phyloP scores from a whole-genome alignment of 169 alveolate species.

The Plasmodium malariae region DNA sequence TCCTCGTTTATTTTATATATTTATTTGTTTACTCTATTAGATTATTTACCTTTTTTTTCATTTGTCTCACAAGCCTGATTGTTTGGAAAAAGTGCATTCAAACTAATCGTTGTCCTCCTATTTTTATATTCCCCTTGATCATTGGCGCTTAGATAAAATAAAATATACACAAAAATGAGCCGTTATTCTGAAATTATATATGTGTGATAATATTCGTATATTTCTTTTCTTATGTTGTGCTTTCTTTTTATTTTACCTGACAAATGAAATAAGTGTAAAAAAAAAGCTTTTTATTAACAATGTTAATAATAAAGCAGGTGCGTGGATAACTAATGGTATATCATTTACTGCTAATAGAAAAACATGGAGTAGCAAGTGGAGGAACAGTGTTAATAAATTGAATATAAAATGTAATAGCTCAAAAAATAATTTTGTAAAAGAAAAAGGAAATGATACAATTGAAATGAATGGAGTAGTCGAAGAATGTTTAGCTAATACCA shows the following conservation, averaged over 20 bases:
- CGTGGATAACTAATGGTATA: not conserved
- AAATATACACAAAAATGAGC: not conserved
- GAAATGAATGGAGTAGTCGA: constrained; percentile 74
- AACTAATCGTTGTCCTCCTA: too few species aligned
- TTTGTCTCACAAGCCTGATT: too few species aligned
- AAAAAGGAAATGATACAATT: constrained; percentile 36
- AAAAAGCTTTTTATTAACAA: not conserved
- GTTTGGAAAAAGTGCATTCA: too few species aligned
- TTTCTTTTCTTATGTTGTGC: not conserved
- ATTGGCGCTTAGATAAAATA: too few species aligned
- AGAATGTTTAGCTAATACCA: constrained; percentile 70
- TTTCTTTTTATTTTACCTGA: not conserved
- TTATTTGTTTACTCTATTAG: too few species aligned
- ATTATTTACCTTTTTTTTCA: too few species aligned
- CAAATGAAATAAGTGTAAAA: constrained; percentile 19
- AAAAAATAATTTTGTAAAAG: constrained; percentile 10
- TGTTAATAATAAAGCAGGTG: not conserved
- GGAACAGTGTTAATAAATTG: not conserved
- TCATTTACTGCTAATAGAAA: not conserved
- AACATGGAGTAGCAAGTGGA: not conserved
- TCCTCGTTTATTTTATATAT: too few species aligned
- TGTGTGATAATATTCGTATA: not conserved
- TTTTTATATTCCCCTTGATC: too few species aligned
- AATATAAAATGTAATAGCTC: not conserved
- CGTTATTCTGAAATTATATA: not conserved